Base-by-base conservation (phyloP, 345 rosid genomes). In the Jatropha curcas region DNA sequence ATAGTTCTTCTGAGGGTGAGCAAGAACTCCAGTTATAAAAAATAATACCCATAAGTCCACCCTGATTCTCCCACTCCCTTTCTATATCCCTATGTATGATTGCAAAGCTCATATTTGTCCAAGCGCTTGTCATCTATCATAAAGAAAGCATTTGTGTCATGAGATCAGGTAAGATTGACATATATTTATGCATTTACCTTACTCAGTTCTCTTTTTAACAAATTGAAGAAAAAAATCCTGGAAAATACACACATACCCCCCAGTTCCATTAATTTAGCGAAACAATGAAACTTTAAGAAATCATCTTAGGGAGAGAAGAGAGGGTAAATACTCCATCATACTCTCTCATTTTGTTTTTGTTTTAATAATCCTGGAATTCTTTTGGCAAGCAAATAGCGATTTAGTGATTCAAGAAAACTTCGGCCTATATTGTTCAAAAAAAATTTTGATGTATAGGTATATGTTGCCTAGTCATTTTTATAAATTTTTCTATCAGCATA, bases 51-150 rank as follows among this genome's bases (percentile, higher is more conserved):
- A 88, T 75, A 81, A 90, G 77, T 87, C 86, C 92, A 88, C 87
- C 84, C 77, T 78, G 97, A 82, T 85, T 77, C 93, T 87, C 95
- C 90, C 84, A 87, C 87, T 85, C 97, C 94, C 98, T 85, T 86
- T 84, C 93, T 88, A 87, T 86, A 87, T 85, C 86, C 86, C 94
- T 89, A 93, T 76, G 92, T 84, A 91, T 84, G 90, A 88, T 88
- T 85, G 90, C 97, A 91, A 91, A 86, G 96, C 96, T 88, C 91
- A 86, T 72, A 86, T 88, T 83, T 83, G 83, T 81, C 97, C 96
- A 89, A 89, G 92, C 92, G 90, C 92, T 91, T 90, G 94, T 81
- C 92, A 93, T 93, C 94, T 90, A 90, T 86, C 91, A 91, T 88
- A 84, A 86, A 91, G 86, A 90, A 94, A 92, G 93, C 90, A 94